Evolutionary conservation across 192 early-diverging fungal genomes (phyloP).

Genomic region (Linnemannia elongata): DNA sequence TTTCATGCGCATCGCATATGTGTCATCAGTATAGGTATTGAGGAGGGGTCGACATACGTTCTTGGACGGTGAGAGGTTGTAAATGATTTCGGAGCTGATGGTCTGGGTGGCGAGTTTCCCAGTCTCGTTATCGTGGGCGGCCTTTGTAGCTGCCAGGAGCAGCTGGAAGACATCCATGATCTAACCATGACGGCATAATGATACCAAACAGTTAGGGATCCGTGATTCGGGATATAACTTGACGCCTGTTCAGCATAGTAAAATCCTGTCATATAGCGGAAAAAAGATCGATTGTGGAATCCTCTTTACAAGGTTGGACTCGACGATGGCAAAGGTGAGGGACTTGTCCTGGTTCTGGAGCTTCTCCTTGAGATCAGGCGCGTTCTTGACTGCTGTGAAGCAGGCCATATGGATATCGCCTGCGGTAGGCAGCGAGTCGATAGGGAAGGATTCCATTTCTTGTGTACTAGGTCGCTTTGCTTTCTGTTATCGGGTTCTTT

Average conservation of each 20-base stretch:
- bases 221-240: not conserved
- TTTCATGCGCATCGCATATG: too few species aligned
- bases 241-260: too few species aligned
- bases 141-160: conserved; percentile 63
- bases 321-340: conserved; percentile 42
- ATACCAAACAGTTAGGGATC: not conserved
- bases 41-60: conserved; percentile 57
- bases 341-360: conserved; percentile 49
- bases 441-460: conserved; percentile 51
- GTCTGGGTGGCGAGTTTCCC: conserved; percentile 68
- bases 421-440: conserved; percentile 28
- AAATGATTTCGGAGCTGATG: conserved; percentile 71
- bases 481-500: not conserved
- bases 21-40: not conserved
- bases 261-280: not conserved
- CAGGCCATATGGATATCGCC: conserved; percentile 53
- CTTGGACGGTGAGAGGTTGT: conserved; percentile 66
- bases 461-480: not conserved
- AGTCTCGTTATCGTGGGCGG: conserved; percentile 60
- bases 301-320: conserved; percentile 32
- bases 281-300: not conserved
- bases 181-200: conserved; percentile 23
- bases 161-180: conserved; percentile 66
- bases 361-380: conserved; percentile 42
- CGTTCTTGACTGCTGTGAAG: conserved; percentile 47